Evolutionary conservation across 2,329 filamentous ascomycete genomes (phyloP).

Genomic region (Verticillium nubilum): DNA sequence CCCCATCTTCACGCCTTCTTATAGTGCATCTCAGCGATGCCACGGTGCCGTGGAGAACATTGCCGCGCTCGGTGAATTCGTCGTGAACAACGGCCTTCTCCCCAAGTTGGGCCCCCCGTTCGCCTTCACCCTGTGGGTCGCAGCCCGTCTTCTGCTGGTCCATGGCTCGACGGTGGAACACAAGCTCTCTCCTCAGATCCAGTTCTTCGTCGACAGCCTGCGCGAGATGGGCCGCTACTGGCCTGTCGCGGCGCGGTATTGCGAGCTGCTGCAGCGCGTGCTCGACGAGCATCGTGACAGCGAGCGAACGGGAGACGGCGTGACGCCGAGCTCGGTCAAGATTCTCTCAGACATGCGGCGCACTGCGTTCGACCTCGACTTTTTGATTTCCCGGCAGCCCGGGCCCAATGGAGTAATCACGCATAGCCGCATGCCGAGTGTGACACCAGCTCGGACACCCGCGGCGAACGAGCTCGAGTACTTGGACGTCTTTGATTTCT

Average conservation of each 20-base stretch:
- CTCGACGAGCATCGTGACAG: conserved; percentile 81
- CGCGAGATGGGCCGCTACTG: conserved; percentile 77
- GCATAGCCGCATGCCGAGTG: conserved; percentile 41
- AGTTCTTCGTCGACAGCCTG: conserved; percentile 76
- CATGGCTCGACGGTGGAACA: conserved; percentile 87
- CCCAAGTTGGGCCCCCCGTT: conserved; percentile 83
- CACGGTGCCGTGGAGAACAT: conserved; percentile 80
- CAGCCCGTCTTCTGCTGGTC: conserved; percentile 78
- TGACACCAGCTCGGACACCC: conserved; percentile 61
- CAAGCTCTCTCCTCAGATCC: conserved; percentile 72
- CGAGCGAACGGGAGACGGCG: conserved; percentile 66
- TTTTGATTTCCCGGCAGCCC: conserved; percentile 80
- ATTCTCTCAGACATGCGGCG: conserved; percentile 89
- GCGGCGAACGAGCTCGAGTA: conserved; percentile 83
- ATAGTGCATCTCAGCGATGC: conserved; percentile 78
- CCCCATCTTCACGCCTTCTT: conserved; percentile 83
- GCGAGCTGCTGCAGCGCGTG: conserved; percentile 71
- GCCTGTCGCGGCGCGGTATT: conserved; percentile 82
- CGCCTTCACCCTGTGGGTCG: conserved; percentile 89
- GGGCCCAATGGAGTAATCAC: conserved; percentile 16
- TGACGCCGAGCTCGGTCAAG: conserved; percentile 76
- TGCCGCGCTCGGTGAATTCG: conserved; percentile 70
- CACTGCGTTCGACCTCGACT: conserved; percentile 85
- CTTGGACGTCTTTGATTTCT: conserved; percentile 89
- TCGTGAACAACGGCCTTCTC: conserved; percentile 68